phyloP scores from a whole-genome alignment of 176 grass and related monocot genomes.

The Carex parvula region DNA sequence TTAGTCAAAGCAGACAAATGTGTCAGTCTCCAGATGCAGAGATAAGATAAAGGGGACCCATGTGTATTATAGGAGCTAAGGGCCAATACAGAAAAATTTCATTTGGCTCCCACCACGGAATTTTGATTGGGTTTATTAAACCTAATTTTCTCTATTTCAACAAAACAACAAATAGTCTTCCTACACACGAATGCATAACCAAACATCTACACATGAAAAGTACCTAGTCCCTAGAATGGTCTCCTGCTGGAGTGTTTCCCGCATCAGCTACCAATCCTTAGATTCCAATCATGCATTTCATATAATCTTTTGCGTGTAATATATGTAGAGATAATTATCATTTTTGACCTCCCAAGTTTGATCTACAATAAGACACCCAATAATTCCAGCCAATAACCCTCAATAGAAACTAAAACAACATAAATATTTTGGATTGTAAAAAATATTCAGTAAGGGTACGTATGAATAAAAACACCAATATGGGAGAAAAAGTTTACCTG shows the following conservation, averaged over 20 bases:
- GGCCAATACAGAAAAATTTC: slow-evolving; percentile 15
- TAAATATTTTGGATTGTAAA: neutral
- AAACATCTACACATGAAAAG: slow-evolving; percentile 12
- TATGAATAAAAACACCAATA: too few species aligned
- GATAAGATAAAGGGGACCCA: slow-evolving; percentile 10
- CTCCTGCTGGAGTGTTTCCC: neutral
- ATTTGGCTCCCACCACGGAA: slow-evolving; percentile 4
- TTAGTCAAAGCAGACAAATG: slow-evolving; percentile 29
- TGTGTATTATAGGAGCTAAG: neutral
- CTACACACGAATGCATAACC: slow-evolving; percentile 9
- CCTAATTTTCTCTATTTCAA: slow-evolving; percentile 4
- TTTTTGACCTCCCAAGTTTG: neutral
- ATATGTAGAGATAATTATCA: neutral
- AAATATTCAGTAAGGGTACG: neutral
- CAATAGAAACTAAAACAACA: neutral
- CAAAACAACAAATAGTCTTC: slow-evolving; percentile 2
- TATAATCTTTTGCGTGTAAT: neutral
- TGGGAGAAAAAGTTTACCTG: slow-evolving; percentile 42
- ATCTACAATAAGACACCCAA: neutral
- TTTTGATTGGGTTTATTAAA: slow-evolving; percentile 14
- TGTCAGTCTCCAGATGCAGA: slow-evolving; percentile 16
- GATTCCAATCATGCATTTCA: slow-evolving; percentile 10
- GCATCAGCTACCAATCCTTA: slow-evolving; percentile 8
- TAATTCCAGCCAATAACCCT: neutral
- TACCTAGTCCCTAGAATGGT: neutral